These are phyloP conservation scores for Blepharisma stoltei DNA, from an alignment of 73 alveolate species.

Conservation along the genomic window DNA sequence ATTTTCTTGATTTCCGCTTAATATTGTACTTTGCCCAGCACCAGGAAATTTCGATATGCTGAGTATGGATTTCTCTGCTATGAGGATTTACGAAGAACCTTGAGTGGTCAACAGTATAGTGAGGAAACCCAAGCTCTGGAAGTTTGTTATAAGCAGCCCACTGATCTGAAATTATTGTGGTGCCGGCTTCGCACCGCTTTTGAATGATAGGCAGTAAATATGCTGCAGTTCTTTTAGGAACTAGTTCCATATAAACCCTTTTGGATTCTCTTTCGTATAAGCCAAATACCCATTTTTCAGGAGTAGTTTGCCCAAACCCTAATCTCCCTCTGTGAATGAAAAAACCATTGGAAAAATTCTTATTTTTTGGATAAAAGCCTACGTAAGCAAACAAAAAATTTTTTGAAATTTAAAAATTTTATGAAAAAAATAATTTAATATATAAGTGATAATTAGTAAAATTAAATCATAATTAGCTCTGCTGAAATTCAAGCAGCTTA, in stretches of 20 bases:
- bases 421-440: no score
- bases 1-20: background rate
- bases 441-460: no score
- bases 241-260: conserved; percentile 29
- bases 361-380: no score
- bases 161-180: conserved; percentile 34
- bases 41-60: conserved; percentile 35
- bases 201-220: conserved; percentile 25
- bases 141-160: conserved; percentile 32
- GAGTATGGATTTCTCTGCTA: conserved; percentile 28
- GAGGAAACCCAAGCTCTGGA: conserved; percentile 25
- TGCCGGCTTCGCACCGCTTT: conserved; percentile 28
- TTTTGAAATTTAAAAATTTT: no score
- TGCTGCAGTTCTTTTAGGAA: background rate
- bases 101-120: conserved; percentile 34
- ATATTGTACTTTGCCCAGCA: conserved; percentile 31
- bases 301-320: background rate
- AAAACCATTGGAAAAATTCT: no score
- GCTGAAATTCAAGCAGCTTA: no score
- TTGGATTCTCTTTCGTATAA: conserved; percentile 30
- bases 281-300: conserved; percentile 30
- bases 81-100: conserved; percentile 27
- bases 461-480: no score
- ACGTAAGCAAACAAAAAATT: no score
- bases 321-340: no score